These are phyloP conservation scores for Ustilago tritici DNA, from an alignment of 1,284 basidiomycete genomes.

Conservation along the genomic window DNA sequence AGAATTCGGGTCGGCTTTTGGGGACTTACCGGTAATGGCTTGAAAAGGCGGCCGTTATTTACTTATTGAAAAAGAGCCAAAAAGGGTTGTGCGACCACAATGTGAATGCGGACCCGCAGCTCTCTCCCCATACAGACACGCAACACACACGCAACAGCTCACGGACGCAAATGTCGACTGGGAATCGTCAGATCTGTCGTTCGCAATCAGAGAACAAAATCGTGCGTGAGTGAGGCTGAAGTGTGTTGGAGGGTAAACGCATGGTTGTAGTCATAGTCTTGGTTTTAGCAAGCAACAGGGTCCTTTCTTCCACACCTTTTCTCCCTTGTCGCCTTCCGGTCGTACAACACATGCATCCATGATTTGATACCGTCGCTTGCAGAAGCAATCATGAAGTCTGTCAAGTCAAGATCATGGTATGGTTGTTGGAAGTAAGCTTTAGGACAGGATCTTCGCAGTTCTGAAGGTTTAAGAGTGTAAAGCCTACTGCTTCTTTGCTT, in stretches of 20 bases:
- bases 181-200: background rate
- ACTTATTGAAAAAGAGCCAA: background rate
- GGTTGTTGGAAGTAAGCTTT: background rate
- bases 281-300: constrained; percentile 15
- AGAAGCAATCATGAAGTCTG: background rate
- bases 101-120: background rate
- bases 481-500: too few relatives aligned
- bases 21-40: constrained; percentile 33
- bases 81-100: background rate
- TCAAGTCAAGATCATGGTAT: too few relatives aligned
- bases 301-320: background rate
- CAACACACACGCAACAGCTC: background rate
- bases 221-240: background rate
- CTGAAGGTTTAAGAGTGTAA: background rate
- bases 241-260: background rate
- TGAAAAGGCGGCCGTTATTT: background rate
- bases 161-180: background rate
- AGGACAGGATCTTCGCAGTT: background rate
- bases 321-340: background rate
- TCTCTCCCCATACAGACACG: background rate
- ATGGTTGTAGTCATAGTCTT: background rate
- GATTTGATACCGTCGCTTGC: background rate
- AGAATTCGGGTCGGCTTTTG: constrained; percentile 43
- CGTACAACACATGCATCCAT: background rate
- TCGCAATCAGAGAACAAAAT: background rate